A percentile compares a stretch with the other conserved stretches of the same genome.
phyloP scores from a whole-genome alignment of 352 stramenopile genomes.

The Peronosclerospora sorghi region DNA sequence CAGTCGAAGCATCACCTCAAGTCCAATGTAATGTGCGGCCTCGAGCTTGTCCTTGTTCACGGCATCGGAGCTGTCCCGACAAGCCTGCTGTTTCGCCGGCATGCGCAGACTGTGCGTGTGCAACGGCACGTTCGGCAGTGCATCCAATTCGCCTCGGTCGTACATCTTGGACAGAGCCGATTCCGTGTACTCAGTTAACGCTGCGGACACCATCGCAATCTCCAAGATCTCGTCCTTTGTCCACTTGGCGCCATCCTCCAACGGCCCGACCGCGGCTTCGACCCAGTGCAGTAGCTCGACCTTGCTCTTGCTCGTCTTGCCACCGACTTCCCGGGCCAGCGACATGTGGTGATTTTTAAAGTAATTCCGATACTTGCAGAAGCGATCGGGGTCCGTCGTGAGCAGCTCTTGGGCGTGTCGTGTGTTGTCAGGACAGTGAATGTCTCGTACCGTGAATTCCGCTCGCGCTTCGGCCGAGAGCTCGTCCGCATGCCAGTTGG shows the following conservation, averaged over 20 bases:
- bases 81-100: slow-evolving; percentile 28
- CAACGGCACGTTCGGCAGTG: slow-evolving; percentile 25
- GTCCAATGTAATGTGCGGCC: slow-evolving; percentile 32
- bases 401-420: slow-evolving; percentile 16
- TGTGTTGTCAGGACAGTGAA: slow-evolving; percentile 21
- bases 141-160: slow-evolving; percentile 19
- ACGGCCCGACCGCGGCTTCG: slow-evolving; percentile 15
- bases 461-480: slow-evolving; percentile 17
- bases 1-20: slow-evolving; percentile 36
- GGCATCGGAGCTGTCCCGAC: slow-evolving; percentile 24
- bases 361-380: slow-evolving; percentile 37
- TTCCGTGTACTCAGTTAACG: slow-evolving; percentile 25
- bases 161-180: slow-evolving; percentile 16
- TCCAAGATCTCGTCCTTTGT: slow-evolving; percentile 31
- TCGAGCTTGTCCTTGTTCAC: slow-evolving; percentile 27
- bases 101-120: slow-evolving; percentile 29
- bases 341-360: slow-evolving; percentile 44
- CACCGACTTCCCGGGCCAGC: slow-evolving; percentile 24
- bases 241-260: slow-evolving; percentile 11
- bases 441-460: slow-evolving; percentile 23
- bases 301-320: slow-evolving; percentile 25
- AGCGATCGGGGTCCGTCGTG: slow-evolving; percentile 15
- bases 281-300: slow-evolving; percentile 23
- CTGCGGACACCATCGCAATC: slow-evolving; percentile 31
- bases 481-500: slow-evolving; percentile 5